Base-by-base conservation (phyloP, 2,329 filamentous ascomycete species). In the Chaetomium globosum region DNA sequence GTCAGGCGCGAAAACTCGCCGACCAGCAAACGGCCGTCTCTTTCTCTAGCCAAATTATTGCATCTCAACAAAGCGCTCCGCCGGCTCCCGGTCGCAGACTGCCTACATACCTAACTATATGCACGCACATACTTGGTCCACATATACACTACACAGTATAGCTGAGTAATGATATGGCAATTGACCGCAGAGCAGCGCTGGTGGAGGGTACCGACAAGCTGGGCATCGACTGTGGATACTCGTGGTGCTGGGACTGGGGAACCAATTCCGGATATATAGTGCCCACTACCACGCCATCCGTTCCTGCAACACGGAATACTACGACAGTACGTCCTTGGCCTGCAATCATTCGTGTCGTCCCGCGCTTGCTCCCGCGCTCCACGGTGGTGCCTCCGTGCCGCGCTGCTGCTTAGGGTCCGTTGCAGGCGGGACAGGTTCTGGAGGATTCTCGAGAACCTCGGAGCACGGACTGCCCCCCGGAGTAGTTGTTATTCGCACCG, bases 191-290 rank as follows among this genome's bases (percentile, higher is more conserved):
- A 4, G 9, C 21, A 26, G 21, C 16, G 48, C 13, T 54, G 52
- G 28, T 33, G 52, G 52, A 21, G 31, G 53, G n/a, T 56, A 2
- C 33, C 33, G 53, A 28, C 26, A 16, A 53, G 23, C 28, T 19
- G 51, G 26, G 31, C 53, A 23, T 56, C 33, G 9, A 12, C 53
- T 56, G 36, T 46, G 55, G 39, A 19, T 10, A 28, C n/a, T 10
- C 4, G 23, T 33, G 56, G 19, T 59, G 56, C 54, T 57, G 33
- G 28, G 55, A 58, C 55, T 59, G 56, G 56, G 39, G 19, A 49
- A 33, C 39, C 28, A 59, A 59, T 59, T 49, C 56, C 43, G 56
- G 43, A 59, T 59, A 59, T 59, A 28, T 48, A 58, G 36, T 46
- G 36, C 13, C 36, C 13, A 48, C 55, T 48, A 39, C 55, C 21